A percentile compares a stretch with the other conserved stretches of the same genome.
These are phyloP conservation scores for Hypomyces perniciosus DNA, from an alignment of 2,329 filamentous ascomycete species.

Conservation along the genomic window DNA sequence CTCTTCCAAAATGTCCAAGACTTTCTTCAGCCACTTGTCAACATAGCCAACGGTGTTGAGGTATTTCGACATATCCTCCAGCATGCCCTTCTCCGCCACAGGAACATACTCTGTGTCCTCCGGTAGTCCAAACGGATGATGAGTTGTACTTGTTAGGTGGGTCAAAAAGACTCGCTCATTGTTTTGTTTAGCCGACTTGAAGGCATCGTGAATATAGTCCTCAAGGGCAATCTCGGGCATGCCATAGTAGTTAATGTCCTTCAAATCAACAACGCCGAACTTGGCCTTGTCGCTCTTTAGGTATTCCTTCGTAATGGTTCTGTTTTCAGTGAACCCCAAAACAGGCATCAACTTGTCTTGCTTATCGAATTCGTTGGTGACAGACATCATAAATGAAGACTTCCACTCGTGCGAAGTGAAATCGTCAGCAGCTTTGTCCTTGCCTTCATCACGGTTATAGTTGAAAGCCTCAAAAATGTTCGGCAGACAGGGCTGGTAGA, in stretches of 20 bases:
- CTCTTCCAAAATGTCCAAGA: constrained; percentile 25
- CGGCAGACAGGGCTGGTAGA: constrained; percentile 41
- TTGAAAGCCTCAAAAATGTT: constrained; percentile 30
- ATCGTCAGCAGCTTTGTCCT: constrained; percentile 11
- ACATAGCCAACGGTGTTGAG: constrained; percentile 27
- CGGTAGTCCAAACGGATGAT: constrained; percentile 27
- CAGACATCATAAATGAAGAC: constrained; percentile 27
- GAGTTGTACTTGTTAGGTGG: constrained; percentile 29
- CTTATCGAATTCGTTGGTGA: constrained; percentile 27
- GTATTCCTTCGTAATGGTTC: constrained; percentile 26
- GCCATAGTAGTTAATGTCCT: constrained; percentile 29
- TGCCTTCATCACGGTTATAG: constrained; percentile 12
- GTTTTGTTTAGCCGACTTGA: constrained; percentile 22
- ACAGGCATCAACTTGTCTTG: constrained; percentile 22
- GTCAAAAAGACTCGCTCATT: constrained; percentile 28
- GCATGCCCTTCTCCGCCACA: constrained; percentile 9
- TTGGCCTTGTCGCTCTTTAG: constrained; percentile 23
- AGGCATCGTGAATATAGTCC: constrained; percentile 28
- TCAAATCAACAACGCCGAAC: constrained; percentile 21
- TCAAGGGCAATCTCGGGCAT: constrained; percentile 27
- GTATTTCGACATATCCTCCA: constrained; percentile 27
- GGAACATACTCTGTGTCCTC: constrained; percentile 15
- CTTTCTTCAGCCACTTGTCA: constrained; percentile 25
- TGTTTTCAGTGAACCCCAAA: constrained; percentile 23
- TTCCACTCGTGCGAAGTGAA: constrained; percentile 25